A percentile compares a stretch with the other conserved stretches of the same genome.
Conservation (phyloP, 768 basidiomycete species). For the Boletus rubescentipes region DNA sequence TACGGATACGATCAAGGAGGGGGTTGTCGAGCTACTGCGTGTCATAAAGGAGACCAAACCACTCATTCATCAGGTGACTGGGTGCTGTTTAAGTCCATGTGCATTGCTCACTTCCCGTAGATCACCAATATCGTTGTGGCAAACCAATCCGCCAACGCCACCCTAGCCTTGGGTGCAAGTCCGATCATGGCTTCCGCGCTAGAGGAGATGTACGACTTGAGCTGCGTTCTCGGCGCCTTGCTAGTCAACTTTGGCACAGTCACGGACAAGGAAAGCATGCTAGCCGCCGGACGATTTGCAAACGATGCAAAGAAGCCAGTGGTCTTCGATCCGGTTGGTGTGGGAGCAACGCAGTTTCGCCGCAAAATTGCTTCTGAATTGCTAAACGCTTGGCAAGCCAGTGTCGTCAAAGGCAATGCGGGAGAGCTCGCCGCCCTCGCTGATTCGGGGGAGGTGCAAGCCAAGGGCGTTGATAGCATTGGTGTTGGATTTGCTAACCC, state of each 20-base stretch:
- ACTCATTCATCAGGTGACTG: constrained; percentile 75
- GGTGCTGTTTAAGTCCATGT: background rate
- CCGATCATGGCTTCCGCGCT: constrained; percentile 93
- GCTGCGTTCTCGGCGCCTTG: constrained; percentile 61
- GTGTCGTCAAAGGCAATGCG: constrained; percentile 93
- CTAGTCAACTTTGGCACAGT: constrained; percentile 89
- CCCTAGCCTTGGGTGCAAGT: constrained; percentile 82
- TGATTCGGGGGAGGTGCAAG: constrained; percentile 71
- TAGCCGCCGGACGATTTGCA: constrained; percentile 66
- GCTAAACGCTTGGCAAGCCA: constrained; percentile 75
- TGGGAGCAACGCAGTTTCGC: constrained; percentile 78
- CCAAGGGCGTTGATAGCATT: constrained; percentile 84
- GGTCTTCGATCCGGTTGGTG: constrained; percentile 90
- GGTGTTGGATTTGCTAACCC: constrained; percentile 80
- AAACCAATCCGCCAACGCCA: constrained; percentile 88
- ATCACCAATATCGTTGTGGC: constrained; percentile 89
- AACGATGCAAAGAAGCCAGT: constrained; percentile 73
- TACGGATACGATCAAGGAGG: constrained; percentile 38
- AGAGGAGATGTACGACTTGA: constrained; percentile 79
- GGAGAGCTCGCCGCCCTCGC: constrained; percentile 82
- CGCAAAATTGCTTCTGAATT: constrained; percentile 58
- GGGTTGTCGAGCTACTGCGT: constrained; percentile 49
- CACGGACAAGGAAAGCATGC: constrained; percentile 68
- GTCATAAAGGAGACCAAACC: constrained; percentile 56
- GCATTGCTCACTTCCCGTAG: constrained; percentile 36